phyloP scores from a whole-genome alignment of 768 basidiomycete genomes.

The Tremella yokohamensis region DNA sequence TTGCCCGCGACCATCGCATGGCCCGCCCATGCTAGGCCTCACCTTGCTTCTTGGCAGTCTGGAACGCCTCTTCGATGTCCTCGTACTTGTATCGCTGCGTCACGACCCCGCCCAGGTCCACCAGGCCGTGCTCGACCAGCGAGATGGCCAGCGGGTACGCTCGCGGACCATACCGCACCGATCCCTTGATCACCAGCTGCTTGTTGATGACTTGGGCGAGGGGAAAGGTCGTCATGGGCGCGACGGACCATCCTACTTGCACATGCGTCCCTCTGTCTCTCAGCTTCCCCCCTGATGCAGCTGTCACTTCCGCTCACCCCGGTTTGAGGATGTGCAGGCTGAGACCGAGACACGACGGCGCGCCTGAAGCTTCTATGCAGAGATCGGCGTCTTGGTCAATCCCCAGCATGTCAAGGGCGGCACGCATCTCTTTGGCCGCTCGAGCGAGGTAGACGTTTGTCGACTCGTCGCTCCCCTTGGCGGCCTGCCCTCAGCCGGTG shows the following conservation, averaged over 20 bases:
- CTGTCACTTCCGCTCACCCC: not conserved
- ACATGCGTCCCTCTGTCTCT: conserved; percentile 7
- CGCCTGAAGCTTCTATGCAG: conserved; percentile 85
- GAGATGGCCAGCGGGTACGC: conserved; percentile 68
- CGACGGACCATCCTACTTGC: conserved; percentile 9
- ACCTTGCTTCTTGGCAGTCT: conserved; percentile 74
- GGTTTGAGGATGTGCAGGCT: conserved; percentile 67
- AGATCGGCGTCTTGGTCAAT: conserved; percentile 65
- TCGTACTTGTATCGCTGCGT: conserved; percentile 80
- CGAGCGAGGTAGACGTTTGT: conserved; percentile 15
- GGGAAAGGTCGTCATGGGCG: conserved; percentile 64
- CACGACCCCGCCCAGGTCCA: conserved; percentile 82
- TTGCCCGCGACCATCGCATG: too few species aligned
- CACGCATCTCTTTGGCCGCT: conserved; percentile 54
- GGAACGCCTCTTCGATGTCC: conserved; percentile 73
- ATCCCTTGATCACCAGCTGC: conserved; percentile 75
- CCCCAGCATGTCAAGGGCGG: conserved; percentile 63
- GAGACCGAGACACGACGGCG: conserved; percentile 85
- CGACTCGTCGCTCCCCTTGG: conserved; percentile 56
- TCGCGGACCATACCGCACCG: conserved; percentile 61
- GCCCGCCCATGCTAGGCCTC: conserved; percentile 63
- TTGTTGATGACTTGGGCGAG: conserved; percentile 67
- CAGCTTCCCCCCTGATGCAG: not conserved
- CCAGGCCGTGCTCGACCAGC: conserved; percentile 72
- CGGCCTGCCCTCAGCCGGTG: conserved; percentile 1